These are phyloP conservation scores for Glycyrrhiza uralensis DNA, from an alignment of 306 rosid genomes.

Conservation along the genomic window DNA sequence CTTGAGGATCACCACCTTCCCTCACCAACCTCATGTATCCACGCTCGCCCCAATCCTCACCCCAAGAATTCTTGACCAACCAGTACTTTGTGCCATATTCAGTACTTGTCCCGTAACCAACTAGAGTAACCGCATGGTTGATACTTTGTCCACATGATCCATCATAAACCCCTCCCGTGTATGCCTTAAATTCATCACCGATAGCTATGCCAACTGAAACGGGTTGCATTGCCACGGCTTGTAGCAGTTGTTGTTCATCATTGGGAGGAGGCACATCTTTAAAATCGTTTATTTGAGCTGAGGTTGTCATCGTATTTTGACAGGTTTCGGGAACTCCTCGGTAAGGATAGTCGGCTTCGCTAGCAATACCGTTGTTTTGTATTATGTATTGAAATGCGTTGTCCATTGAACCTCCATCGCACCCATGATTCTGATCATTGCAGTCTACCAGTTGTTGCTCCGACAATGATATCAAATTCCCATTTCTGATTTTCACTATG, in stretches of 20 bases:
- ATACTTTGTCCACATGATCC: not conserved
- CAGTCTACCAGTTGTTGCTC: conserved; percentile 44
- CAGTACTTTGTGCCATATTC: conserved; percentile 1
- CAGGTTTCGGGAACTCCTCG: not conserved
- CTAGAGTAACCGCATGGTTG: not conserved
- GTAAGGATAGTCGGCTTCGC: conserved; percentile 18
- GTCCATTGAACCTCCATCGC: not conserved
- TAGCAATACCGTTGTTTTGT: not conserved
- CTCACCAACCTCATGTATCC: conserved; percentile 15
- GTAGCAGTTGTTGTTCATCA: conserved; percentile 4
- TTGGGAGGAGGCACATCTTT: not conserved
- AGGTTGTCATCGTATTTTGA: not conserved
- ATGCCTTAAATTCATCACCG: fast-evolving
- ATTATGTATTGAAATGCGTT: not conserved
- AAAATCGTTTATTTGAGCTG: conserved; percentile 1
- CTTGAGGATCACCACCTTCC: not conserved
- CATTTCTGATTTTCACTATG: not conserved
- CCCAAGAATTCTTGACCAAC: conserved; percentile 24
- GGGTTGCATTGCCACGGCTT: not conserved
- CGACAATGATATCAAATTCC: conserved; percentile 20
- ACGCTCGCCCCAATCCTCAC: not conserved
- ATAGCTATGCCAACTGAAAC: not conserved
- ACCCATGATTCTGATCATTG: not conserved
- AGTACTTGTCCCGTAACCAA: conserved; percentile 1
- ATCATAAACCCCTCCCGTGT: not conserved